Evolutionary conservation across 2,329 filamentous ascomycete genomes (phyloP).

Genomic region (Cryphonectria carpinicola): DNA sequence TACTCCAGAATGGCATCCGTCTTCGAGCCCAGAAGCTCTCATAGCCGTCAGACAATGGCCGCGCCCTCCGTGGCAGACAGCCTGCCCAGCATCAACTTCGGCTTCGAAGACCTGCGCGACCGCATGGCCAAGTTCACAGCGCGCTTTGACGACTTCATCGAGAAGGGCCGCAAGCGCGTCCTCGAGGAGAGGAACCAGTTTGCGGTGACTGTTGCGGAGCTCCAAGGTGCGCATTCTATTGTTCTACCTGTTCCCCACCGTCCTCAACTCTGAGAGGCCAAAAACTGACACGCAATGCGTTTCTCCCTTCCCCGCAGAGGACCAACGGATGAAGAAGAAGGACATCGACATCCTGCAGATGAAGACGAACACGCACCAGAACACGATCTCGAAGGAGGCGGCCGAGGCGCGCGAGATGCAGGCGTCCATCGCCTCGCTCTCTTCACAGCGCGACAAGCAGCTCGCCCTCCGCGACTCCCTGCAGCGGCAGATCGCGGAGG

Average conservation of each 20-base stretch:
- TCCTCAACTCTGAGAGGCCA: too few species aligned
- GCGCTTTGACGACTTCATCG: constrained; percentile 92
- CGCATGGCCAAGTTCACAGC: constrained; percentile 92
- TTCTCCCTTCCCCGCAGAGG: constrained; percentile 60
- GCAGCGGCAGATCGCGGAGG: constrained; percentile 65
- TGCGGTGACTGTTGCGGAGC: constrained; percentile 83
- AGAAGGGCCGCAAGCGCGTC: constrained; percentile 84
- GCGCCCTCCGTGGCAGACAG: constrained; percentile 73
- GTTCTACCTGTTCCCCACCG: background rate
- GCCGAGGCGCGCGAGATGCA: constrained; percentile 79
- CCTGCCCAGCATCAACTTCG: constrained; percentile 90
- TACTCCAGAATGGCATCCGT: constrained; percentile 54
- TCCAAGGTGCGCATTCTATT: constrained; percentile 69
- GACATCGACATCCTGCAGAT: constrained; percentile 82
- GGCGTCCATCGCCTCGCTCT: constrained; percentile 60
- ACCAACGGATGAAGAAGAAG: constrained; percentile 85
- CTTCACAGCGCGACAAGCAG: constrained; percentile 64
- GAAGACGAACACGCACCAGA: constrained; percentile 71
- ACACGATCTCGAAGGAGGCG: constrained; percentile 75
- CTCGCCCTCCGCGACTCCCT: constrained; percentile 60
- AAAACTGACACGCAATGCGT: constrained; percentile 5
- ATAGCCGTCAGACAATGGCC: constrained; percentile 63
- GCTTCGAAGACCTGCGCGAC: constrained; percentile 92
- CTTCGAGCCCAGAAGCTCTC: constrained; percentile 73
- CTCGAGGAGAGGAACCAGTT: constrained; percentile 94